Evolutionary conservation across 2,329 filamentous ascomycete species (phyloP), one percentile per base, ranked within the genome.

Genomic region (Clarireedia monteithiana): DNA sequence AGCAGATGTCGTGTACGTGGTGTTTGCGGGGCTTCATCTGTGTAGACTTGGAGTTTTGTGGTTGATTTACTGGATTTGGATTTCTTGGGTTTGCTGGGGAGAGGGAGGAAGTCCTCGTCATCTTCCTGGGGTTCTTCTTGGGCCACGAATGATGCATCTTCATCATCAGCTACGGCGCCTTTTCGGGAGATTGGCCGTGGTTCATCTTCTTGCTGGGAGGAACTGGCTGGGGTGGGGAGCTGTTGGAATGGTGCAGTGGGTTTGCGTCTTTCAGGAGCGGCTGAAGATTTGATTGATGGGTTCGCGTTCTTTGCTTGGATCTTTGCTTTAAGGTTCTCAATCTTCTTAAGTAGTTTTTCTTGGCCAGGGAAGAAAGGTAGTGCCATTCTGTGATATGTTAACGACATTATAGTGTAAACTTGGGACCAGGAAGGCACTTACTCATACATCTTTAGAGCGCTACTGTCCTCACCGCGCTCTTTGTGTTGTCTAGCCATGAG

Each of bases 401-500:
- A 36, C 24, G 4, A 27, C 10, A 24, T 10, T 45, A 3, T 2
- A 23, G 14, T 3, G 5, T 10, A 4, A 20, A 6, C 17, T 9
- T 20, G 17, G 4, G 9, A 14, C 7, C 6, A 36, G 24, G 38
- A 20, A 15, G 26, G 24, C 36, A 55, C 53, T 45, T 45, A 55
- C 53, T 56, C 54, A 67, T 95, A 96, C 83, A 94, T 92, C 63
- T 83, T 84, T 58, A 97, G 73, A 0, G 91, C 90, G 36, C 82
- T 88, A 3, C 75, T 76, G 51, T 95, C 84, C 63, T 96, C 89
- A 2, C 90, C 90, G 4, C 83, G 80, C 52, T 90, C 89, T 67
- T 91, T 91, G 67, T 95, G 88, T 69, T 96, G 91, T 62, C 94
- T 88, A 1, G 90, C 92, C 78, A 94, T 90, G n/a, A 96, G 77